Base-by-base conservation (phyloP, 768 basidiomycete species). In the Auricularia cornea region DNA sequence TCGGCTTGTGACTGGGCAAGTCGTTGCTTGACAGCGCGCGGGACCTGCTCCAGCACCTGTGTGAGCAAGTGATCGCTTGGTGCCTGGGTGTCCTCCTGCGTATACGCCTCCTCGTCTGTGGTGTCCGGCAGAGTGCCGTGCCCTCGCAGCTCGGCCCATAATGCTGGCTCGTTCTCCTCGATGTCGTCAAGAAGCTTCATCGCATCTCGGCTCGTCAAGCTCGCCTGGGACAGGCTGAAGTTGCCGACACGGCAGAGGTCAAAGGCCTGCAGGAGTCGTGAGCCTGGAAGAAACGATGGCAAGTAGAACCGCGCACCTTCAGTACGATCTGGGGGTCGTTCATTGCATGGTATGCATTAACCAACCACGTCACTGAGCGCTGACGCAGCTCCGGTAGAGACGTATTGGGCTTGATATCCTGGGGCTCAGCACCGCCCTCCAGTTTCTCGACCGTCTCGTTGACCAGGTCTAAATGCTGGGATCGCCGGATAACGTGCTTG, bases 391-490 rank as follows among this genome's bases (percentile, higher is more conserved):
- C 59, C 12, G 64, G 66, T 6, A 73, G 14, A 2, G 48, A 38
- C 10, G 64, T 67, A n/a, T 76, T 72, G 52, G 74, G 60, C 16
- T 23, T 41, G 31, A 72, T 52, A 11, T 61, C 52, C 1, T 51
- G 32, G 6, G 60, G n/a, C 18, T 41, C 23, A 5, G 14, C 59
- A 3, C 70, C 68, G 3, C 60, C 44, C 3, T 72, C 62, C 1
- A 78, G 63, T 60, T 75, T 68, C 1, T 16, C 20, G 2, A 72
- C 38, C 1, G 72, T 62, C 44, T 77, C 72, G 0, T 69, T 38
- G 1, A 80, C 72, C 30, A 79, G 56, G 60, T 76, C 73, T 38
- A 71, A 65, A 66, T 79, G 77, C 60, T 71, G 70, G 0, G 73
- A 72, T 2, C 66, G 62, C 31, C 70, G 70, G 26, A 75, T 69